Evolutionary conservation across 345 rosid species (phyloP).

Genomic region (Stellera chamaejasme): DNA sequence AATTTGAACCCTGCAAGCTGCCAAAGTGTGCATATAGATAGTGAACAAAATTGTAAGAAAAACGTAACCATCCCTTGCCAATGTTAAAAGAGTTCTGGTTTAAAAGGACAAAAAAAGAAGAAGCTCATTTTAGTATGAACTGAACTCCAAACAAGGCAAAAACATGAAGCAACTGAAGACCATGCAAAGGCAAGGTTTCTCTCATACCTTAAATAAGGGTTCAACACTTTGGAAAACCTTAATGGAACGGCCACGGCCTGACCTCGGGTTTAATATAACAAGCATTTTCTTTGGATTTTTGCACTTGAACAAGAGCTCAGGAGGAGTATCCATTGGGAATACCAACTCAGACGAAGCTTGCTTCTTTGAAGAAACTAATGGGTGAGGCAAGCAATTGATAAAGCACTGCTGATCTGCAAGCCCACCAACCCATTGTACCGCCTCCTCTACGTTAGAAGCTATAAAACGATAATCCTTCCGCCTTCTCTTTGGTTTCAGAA

Average conservation of each 20-base stretch:
- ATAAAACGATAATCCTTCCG: conserved; percentile 76
- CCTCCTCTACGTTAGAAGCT: conserved; percentile 72
- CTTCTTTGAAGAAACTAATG: conserved; percentile 83
- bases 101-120: background rate
- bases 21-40: conserved; percentile 20
- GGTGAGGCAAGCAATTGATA: conserved; percentile 87
- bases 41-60: background rate
- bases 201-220: conserved; percentile 84
- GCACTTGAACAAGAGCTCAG: conserved; percentile 82
- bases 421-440: conserved; percentile 95
- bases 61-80: too few relatives aligned
- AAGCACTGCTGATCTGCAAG: conserved; percentile 95
- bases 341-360: conserved; percentile 70
- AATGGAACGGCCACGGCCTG: conserved; percentile 85
- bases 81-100: background rate
- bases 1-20: conserved; percentile 95
- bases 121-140: too few relatives aligned
- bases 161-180: conserved; percentile 3
- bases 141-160: background rate
- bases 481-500: conserved; percentile 66
- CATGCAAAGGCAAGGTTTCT: background rate
- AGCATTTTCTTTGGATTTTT: conserved; percentile 90
- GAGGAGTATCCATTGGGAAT: conserved; percentile 72
- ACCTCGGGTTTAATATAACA: conserved; percentile 90
- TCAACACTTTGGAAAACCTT: conserved; percentile 89